Percentiles rank a stretch among this genome's conserved stretches.
Evolutionary conservation across 345 rosid species (phyloP).

Genomic region (Alliaria petiolata): DNA sequence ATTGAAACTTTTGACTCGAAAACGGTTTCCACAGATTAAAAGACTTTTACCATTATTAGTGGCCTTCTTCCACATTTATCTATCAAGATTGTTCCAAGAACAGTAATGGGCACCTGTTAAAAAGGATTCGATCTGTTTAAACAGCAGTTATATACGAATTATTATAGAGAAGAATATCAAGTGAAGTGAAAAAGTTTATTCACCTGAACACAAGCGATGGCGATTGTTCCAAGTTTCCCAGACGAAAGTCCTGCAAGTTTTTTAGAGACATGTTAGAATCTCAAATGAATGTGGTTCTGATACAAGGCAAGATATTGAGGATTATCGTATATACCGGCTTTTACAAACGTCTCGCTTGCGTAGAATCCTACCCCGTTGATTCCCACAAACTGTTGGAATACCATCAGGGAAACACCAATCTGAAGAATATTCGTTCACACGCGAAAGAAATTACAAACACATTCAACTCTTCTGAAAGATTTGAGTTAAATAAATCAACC

Average conservation of each 20-base stretch:
- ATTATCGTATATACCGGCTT: constrained; percentile 56
- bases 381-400: constrained; percentile 82
- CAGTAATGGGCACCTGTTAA: constrained; percentile 68
- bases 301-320: not conserved
- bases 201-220: constrained; percentile 83
- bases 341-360: constrained; percentile 77
- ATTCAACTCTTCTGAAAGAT: not conserved
- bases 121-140: not conserved
- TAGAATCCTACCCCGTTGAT: constrained; percentile 82
- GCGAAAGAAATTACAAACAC: not conserved
- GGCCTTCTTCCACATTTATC: constrained; percentile 89
- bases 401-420: constrained; percentile 90
- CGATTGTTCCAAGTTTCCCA: constrained; percentile 69
- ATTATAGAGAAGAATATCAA: not conserved
- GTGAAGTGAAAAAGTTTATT: not conserved
- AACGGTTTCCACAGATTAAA: not conserved
- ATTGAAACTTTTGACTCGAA: not conserved
- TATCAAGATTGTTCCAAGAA: constrained; percentile 67
- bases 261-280: not conserved
- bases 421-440: constrained; percentile 31
- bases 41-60: constrained; percentile 63
- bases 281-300: not conserved
- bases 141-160: not conserved
- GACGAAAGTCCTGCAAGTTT: constrained; percentile 63
- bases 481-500: not conserved